Evolutionary conservation across 2,329 filamentous ascomycete species (phyloP), one percentile per base, ranked within the genome.

Genomic region (Colletotrichum chlorophyti): DNA sequence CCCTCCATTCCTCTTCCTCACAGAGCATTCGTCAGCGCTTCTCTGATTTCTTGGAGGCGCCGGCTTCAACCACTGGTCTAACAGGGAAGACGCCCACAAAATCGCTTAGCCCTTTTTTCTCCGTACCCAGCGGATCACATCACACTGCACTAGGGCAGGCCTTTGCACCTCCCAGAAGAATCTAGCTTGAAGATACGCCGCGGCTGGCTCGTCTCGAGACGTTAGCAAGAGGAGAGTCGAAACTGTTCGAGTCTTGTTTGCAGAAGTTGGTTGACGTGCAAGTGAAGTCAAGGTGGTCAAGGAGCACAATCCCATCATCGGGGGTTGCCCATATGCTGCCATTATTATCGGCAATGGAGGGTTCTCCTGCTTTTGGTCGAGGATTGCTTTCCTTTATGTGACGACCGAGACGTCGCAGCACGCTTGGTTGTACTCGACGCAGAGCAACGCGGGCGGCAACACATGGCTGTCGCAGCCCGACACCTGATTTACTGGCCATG

Each of bases 381-480:
- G 15, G 14, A 23, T 7, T 38, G 21, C 9, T 60, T 60, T 34
- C 43, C 48, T 42, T 42, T 52, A 23, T 38, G 41, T 19, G 54
- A 31, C 38, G 46, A 42, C n/a, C 51, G 48, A 26, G n/a, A 55
- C 8, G 19, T 49, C 31, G 19, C 26, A 40, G 32, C 37, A 26
- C 6, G 32, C 27, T 32, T 24, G n/a, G 40, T 21, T 32, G 24
- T 49, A 11, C 14, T n/a, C 29, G 37, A 34, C 34, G n/a, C 38
- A 34, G n/a, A 4, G 32, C 26, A 27, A 34, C 26, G 29, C 43
- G 21, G 32, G 37, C 23, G 51, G n/a, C 26, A 38, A 59, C 37
- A 45, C 37, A 49, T 27, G 55, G 55, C 55, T 42, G 43, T 50
- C 31, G 55, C 51, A 55, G 51, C 43, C 43, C 51, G 15, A 49